Conservation (phyloP, 2,329 filamentous ascomycete species). For the Fusarium nelsonii region DNA sequence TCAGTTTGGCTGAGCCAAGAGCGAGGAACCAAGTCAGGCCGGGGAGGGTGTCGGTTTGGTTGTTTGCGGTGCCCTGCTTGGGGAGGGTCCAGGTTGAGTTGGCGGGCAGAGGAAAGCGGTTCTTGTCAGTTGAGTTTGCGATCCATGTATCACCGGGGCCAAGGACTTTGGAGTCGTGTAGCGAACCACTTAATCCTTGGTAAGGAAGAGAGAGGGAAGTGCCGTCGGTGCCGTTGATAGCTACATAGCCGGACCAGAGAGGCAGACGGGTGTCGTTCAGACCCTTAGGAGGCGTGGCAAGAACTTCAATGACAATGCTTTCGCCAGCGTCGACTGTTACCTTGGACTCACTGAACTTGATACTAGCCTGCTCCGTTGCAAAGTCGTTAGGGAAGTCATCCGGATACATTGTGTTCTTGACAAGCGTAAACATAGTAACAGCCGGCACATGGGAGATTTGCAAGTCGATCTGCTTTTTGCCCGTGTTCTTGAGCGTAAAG, state of each 20-base stretch:
- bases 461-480: constrained; percentile 62
- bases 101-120: constrained; percentile 43
- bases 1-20: constrained; percentile 60
- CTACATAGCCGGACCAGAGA: constrained; percentile 59
- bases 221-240: constrained; percentile 57
- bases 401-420: constrained; percentile 52
- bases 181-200: constrained; percentile 55
- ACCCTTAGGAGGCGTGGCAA: constrained; percentile 56
- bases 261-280: constrained; percentile 54
- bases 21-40: constrained; percentile 57
- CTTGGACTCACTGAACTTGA: constrained; percentile 58
- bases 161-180: constrained; percentile 49
- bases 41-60: constrained; percentile 53
- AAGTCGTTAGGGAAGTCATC: constrained; percentile 61
- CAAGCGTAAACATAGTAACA: constrained; percentile 65
- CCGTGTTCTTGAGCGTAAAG: constrained; percentile 69
- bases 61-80: constrained; percentile 51
- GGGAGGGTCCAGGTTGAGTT: constrained; percentile 60
- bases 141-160: constrained; percentile 47
- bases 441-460: constrained; percentile 64
- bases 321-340: constrained; percentile 59
- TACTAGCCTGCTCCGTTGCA: constrained; percentile 55
- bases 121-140: constrained; percentile 51
- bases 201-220: constrained; percentile 57
- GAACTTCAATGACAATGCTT: constrained; percentile 61